Evolutionary conservation across 257 asterid genomes (phyloP).

Genomic region (Solanum ossicruentum): DNA sequence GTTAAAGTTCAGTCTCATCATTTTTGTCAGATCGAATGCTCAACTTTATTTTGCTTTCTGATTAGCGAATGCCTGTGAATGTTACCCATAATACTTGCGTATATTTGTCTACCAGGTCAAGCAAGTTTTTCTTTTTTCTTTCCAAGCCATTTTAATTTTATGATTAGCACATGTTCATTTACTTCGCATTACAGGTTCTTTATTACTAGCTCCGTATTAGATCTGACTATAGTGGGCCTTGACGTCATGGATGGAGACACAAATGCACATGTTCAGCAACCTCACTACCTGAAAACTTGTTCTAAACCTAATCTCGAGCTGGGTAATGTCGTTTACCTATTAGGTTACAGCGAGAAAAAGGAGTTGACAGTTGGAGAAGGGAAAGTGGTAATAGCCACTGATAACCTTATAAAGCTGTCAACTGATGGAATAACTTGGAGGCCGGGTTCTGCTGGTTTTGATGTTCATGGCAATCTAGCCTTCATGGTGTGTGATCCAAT

Average conservation of each 20-base stretch:
- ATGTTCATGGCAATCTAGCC: constrained; percentile 80
- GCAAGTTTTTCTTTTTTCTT: neutral
- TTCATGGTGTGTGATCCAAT: constrained; percentile 99
- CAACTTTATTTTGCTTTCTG: neutral
- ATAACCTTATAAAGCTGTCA: constrained; percentile 80
- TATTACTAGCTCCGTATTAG: constrained; percentile 89
- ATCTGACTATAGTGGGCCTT: constrained; percentile 91
- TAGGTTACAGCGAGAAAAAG: constrained; percentile 60
- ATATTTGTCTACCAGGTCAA: neutral
- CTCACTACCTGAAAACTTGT: constrained; percentile 65
- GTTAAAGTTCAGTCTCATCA: neutral
- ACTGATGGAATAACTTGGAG: constrained; percentile 82
- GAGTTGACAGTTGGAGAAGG: constrained; percentile 88
- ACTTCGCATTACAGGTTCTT: constrained; percentile 57
- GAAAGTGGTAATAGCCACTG: constrained; percentile 90
- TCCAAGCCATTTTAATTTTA: neutral
- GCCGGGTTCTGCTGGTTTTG: constrained; percentile 97
- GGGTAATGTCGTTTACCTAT: constrained; percentile 66
- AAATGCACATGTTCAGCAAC: constrained; percentile 41
- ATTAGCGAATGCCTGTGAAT: neutral
- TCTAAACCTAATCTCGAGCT: constrained; percentile 73
- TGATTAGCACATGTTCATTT: neutral
- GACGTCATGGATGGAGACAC: constrained; percentile 78
- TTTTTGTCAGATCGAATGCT: neutral
- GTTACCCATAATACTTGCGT: neutral